Evolutionary conservation across 176 grass and related monocot species (phyloP).

Genomic region (Melocanna baccifera): DNA sequence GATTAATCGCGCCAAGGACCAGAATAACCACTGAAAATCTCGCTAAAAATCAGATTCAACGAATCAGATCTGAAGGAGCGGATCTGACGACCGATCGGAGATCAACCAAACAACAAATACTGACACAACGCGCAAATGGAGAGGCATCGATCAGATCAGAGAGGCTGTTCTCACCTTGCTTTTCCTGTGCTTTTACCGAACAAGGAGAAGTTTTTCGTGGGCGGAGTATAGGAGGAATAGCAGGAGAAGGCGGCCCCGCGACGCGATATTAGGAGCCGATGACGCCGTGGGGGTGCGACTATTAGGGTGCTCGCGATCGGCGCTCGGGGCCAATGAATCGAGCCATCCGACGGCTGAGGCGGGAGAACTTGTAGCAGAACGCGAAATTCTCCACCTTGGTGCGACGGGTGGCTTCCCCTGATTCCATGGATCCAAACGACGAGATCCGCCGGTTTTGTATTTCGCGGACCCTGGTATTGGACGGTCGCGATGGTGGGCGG

Average conservation of each 20-base stretch:
- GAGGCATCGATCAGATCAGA: neutral
- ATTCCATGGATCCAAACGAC: conserved; percentile 18
- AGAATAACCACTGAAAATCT: neutral
- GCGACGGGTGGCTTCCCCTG: neutral
- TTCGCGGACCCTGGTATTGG: conserved; percentile 2
- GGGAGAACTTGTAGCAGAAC: neutral
- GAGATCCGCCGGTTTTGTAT: neutral
- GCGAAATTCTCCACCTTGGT: neutral
- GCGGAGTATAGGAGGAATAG: neutral
- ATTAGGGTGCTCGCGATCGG: neutral
- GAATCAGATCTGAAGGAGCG: neutral
- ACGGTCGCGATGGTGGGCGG: conserved; percentile 9
- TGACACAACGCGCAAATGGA: neutral
- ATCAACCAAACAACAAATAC: neutral
- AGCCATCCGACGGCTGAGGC: neutral
- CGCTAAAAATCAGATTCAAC: neutral
- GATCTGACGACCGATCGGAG: neutral
- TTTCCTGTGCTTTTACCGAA: conserved; percentile 17
- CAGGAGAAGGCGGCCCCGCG: neutral
- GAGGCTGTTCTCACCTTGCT: conserved; percentile 7
- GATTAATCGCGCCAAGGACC: neutral
- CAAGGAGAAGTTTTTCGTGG: neutral
- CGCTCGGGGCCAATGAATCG: too few relatives aligned
- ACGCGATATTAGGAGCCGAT: conserved; percentile 24
- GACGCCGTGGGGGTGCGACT: neutral